Evolutionary conservation across 371 early-diverging fungal species (phyloP).

Genomic region (Mucor velutinosus): DNA sequence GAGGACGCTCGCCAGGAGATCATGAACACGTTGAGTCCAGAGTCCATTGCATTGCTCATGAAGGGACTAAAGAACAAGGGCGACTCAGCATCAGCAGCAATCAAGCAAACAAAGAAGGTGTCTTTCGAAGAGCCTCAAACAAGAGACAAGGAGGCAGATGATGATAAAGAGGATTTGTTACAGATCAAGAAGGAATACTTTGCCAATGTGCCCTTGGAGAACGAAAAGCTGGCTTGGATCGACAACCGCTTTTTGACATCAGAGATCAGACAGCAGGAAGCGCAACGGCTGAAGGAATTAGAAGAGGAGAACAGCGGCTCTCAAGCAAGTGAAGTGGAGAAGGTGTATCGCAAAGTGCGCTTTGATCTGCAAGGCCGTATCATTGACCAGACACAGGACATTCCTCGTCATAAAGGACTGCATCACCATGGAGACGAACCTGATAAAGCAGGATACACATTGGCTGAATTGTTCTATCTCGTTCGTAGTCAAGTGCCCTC

Average conservation of each 20-base stretch:
- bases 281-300: neutral
- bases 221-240: constrained; percentile 79
- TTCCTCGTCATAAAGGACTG: constrained; percentile 70
- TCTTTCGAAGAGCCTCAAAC: neutral
- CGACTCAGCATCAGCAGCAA: constrained; percentile 7
- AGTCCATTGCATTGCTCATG: constrained; percentile 51
- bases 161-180: constrained; percentile 52
- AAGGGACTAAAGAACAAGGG: constrained; percentile 27
- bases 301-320: constrained; percentile 11
- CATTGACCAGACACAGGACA: constrained; percentile 52
- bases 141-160: constrained; percentile 12
- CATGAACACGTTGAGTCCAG: constrained; percentile 56
- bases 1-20: constrained; percentile 63
- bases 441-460: constrained; percentile 83
- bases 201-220: constrained; percentile 57
- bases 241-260: constrained; percentile 34
- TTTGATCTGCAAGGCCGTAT: constrained; percentile 81
- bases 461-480: constrained; percentile 81
- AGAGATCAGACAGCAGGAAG: constrained; percentile 6
- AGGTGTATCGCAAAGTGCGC: constrained; percentile 47
- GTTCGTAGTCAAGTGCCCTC: constrained; percentile 81
- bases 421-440: constrained; percentile 92
- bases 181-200: constrained; percentile 58
- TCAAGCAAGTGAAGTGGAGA: constrained; percentile 20
- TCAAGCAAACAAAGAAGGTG: constrained; percentile 18